Percentiles rank a stretch among this genome's conserved stretches.
These are phyloP conservation scores for Ogataea henricii DNA, from an alignment of 805 yeast species.

Conservation along the genomic window DNA sequence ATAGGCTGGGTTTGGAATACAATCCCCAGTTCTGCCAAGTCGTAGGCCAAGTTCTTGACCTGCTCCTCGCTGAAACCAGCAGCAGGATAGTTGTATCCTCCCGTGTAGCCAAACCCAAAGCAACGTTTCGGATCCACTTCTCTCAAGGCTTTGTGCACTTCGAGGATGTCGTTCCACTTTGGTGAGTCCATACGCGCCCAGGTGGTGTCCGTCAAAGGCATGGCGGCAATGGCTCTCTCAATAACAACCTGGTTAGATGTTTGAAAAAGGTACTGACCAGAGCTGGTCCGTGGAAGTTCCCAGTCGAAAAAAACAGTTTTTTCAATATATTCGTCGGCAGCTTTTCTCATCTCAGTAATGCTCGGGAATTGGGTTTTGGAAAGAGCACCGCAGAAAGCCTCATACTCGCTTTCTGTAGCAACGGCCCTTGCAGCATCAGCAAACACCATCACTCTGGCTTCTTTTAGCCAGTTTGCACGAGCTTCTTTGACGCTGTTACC, in stretches of 20 bases:
- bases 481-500: conserved; percentile 40
- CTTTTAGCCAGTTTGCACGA: conserved; percentile 47
- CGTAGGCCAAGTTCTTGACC: conserved; percentile 51
- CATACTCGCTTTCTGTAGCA: conserved; percentile 27
- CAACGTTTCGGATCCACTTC: conserved; percentile 50
- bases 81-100: conserved; percentile 61
- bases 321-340: conserved; percentile 29
- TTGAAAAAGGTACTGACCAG: conserved; percentile 54
- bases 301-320: conserved; percentile 49
- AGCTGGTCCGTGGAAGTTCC: conserved; percentile 61
- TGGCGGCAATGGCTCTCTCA: conserved; percentile 52
- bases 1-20: conserved; percentile 53
- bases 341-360: conserved; percentile 22
- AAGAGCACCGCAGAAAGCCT: conserved; percentile 10
- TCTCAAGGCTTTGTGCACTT: conserved; percentile 49
- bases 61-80: conserved; percentile 54
- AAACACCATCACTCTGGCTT: conserved; percentile 45
- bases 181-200: conserved; percentile 69
- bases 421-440: conserved; percentile 48
- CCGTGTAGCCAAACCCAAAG: conserved; percentile 62
- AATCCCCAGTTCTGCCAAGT: conserved; percentile 57
- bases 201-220: conserved; percentile 59
- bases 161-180: conserved; percentile 49
- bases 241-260: conserved; percentile 56
- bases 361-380: conserved; percentile 20